These are phyloP conservation scores for Aspergillus carlsbadensis DNA, from an alignment of 495 filamentous ascomycete species.

Conservation along the genomic window DNA sequence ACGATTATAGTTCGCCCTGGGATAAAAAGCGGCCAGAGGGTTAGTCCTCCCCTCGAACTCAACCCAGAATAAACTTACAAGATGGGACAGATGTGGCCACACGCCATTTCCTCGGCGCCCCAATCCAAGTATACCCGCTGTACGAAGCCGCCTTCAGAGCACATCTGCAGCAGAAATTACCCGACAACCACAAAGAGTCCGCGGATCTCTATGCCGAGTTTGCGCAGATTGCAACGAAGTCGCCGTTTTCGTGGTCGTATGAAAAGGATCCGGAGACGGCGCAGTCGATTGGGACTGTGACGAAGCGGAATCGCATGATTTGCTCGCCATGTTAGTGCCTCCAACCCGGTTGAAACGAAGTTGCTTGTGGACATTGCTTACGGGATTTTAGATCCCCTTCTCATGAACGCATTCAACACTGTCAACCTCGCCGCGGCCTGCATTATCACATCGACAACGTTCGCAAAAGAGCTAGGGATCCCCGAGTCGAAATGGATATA, in stretches of 20 bases:
- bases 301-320: conserved; percentile 15
- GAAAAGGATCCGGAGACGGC: conserved; percentile 9
- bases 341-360: background rate
- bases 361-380: conserved; percentile 3
- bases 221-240: conserved; percentile 2
- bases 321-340: conserved; percentile 9
- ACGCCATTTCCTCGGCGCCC: conserved; percentile 9
- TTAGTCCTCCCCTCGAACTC: background rate
- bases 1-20: conserved; percentile 25
- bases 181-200: conserved; percentile 11
- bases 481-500: conserved; percentile 53
- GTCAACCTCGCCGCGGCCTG: conserved; percentile 55
- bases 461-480: conserved; percentile 49
- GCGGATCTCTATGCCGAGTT: conserved; percentile 12
- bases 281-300: conserved; percentile 11
- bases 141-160: conserved; percentile 13
- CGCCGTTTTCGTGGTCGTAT: conserved; percentile 10
- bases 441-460: conserved; percentile 49
- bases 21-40: conserved; percentile 16
- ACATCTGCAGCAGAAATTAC: conserved; percentile 2
- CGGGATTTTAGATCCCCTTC: conserved; percentile 47
- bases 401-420: conserved; percentile 63
- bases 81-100: conserved; percentile 4
- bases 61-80: background rate
- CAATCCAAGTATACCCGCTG: conserved; percentile 13